Evolutionary conservation across 2,329 filamentous ascomycete genomes (phyloP).

Genomic region (Alternaria arbusti): DNA sequence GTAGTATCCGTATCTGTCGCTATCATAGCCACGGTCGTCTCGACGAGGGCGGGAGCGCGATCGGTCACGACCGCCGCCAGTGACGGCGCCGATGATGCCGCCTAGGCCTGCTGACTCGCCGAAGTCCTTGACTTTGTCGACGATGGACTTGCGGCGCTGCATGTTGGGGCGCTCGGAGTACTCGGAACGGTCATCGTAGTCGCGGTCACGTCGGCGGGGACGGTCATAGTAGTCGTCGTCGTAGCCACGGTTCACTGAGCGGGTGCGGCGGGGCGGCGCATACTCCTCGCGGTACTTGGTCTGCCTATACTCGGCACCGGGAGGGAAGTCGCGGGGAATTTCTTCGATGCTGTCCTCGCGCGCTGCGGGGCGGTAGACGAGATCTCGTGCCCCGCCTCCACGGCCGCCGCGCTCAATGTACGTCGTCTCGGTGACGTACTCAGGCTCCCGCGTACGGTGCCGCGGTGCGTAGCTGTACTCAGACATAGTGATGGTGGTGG

Average conservation of each 20-base stretch:
- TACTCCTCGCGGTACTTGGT: conserved; percentile 58
- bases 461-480: conserved; percentile 58
- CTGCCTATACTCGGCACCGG: conserved; percentile 58
- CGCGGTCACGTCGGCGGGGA: conserved; percentile 53
- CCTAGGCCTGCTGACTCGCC: conserved; percentile 65
- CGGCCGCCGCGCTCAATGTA: conserved; percentile 58
- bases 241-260: conserved; percentile 68
- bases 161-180: conserved; percentile 50
- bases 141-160: conserved; percentile 61
- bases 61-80: conserved; percentile 67
- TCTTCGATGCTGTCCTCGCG: conserved; percentile 86
- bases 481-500: conserved; percentile 55
- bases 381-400: conserved; percentile 53
- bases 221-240: conserved; percentile 56
- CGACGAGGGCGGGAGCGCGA: conserved; percentile 42
- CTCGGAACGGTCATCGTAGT: conserved; percentile 56
- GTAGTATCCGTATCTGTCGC: conserved; percentile 42
- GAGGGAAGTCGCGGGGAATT: conserved; percentile 82
- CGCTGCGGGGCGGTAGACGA: conserved; percentile 55
- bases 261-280: conserved; percentile 64
- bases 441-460: conserved; percentile 57
- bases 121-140: conserved; percentile 63
- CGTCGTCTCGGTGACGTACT: conserved; percentile 58
- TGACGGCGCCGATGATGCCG: conserved; percentile 57
- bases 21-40: conserved; percentile 59